These are phyloP conservation scores for Torulaspora gathmanii DNA, from an alignment of 805 yeast genomes.

Conservation along the genomic window DNA sequence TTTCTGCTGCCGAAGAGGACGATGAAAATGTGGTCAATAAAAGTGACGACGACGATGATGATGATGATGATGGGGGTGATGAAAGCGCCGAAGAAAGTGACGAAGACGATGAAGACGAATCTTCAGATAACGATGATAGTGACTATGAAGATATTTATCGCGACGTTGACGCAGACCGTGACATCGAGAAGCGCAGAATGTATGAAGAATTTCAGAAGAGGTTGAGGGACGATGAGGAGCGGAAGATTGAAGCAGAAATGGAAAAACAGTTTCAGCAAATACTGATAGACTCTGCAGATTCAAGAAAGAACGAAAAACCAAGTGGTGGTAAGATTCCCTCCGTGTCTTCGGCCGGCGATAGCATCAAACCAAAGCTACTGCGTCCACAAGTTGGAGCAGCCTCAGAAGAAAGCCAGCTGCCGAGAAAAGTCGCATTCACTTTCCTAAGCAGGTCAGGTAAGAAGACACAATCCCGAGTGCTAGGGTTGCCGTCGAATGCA, in stretches of 20 bases:
- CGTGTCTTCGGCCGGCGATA: conserved; percentile 13
- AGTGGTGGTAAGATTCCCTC: conserved; percentile 28
- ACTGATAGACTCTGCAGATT: conserved; percentile 48
- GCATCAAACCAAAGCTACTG: conserved; percentile 4
- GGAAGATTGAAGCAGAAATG: conserved; percentile 46
- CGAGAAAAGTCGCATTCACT: conserved; percentile 43
- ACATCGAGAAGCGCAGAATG: conserved; percentile 33
- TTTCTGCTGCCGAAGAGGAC: conserved; percentile 32
- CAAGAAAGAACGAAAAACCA: conserved; percentile 33
- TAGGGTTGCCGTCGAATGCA: conserved; percentile 50
- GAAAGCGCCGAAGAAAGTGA: conserved; percentile 19
- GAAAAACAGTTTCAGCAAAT: conserved; percentile 54
- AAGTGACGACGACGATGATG: conserved; percentile 27
- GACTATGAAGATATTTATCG: conserved; percentile 25
- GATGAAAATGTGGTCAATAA: conserved; percentile 22
- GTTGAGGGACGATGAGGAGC: conserved; percentile 40
- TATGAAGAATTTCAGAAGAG: conserved; percentile 39
- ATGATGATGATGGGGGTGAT: conserved; percentile 27
- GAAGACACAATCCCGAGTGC: conserved; percentile 40
- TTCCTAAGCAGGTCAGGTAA: conserved; percentile 54
- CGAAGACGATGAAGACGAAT: conserved; percentile 16
- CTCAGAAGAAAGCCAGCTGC: conserved; percentile 1
- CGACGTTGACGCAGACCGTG: conserved; percentile 32
- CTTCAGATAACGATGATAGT: conserved; percentile 28
- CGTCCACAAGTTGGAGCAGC: background rate